These are phyloP conservation scores for Zygoascus biomembranicola DNA, from an alignment of 805 yeast genomes.

Conservation along the genomic window DNA sequence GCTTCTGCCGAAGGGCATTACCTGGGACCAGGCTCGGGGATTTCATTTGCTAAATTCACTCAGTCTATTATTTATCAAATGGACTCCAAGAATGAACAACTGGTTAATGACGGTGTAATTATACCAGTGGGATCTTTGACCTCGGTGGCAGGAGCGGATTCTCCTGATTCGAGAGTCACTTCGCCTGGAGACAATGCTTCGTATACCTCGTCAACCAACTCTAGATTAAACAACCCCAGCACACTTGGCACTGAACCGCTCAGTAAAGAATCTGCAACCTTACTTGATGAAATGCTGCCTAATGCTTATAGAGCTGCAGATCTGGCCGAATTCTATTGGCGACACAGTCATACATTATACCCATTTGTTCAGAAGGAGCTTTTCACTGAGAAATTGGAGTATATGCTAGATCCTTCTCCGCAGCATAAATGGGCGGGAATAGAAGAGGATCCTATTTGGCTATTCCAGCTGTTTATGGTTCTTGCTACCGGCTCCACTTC, in stretches of 20 bases:
- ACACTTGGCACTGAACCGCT: background rate
- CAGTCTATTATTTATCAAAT: constrained; percentile 12
- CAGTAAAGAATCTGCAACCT: background rate
- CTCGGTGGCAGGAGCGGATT: background rate
- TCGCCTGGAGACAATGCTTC: background rate
- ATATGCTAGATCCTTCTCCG: constrained; percentile 2
- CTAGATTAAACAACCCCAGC: background rate
- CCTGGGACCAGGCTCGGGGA: constrained; percentile 19
- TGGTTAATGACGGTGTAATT: constrained; percentile 9
- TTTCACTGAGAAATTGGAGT: constrained; percentile 7
- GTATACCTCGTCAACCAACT: background rate
- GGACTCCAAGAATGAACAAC: constrained; percentile 9
- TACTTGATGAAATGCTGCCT: constrained; percentile 1
- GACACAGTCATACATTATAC: constrained; percentile 17
- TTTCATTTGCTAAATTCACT: constrained; percentile 18
- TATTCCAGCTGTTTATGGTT: constrained; percentile 44
- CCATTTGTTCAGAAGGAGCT: constrained; percentile 11
- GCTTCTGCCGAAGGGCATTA: constrained; percentile 19
- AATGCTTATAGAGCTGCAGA: constrained; percentile 10
- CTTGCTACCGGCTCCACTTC: constrained; percentile 50
- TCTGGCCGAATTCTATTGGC: constrained; percentile 15
- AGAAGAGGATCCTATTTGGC: constrained; percentile 14
- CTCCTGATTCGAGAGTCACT: background rate
- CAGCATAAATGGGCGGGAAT: constrained; percentile 1
- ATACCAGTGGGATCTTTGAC: background rate